Percentiles rank a stretch among this genome's conserved stretches.
These are phyloP conservation scores for Termitomyces sp. DNA, from an alignment of 1,284 basidiomycete species.

Conservation along the genomic window DNA sequence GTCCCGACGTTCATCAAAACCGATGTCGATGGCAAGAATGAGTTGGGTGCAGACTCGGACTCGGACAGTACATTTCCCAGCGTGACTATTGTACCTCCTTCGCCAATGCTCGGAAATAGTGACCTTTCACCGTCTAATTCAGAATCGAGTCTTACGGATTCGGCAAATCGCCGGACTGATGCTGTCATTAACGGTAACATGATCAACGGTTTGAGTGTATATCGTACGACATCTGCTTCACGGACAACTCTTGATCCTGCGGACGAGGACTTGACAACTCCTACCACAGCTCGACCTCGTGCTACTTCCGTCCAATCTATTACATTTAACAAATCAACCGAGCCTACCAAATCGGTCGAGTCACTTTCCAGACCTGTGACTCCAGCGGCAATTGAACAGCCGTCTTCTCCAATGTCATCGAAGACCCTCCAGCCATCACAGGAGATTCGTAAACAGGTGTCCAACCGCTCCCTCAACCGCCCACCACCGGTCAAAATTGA, in stretches of 20 bases:
- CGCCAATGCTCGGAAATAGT: conserved; percentile 32
- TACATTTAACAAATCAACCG: background rate
- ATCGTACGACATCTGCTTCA: conserved; percentile 21
- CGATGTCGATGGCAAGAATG: conserved; percentile 14
- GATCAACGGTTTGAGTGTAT: conserved; percentile 9
- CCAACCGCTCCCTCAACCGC: conserved; percentile 28
- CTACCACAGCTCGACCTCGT: conserved; percentile 20
- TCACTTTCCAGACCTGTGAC: conserved; percentile 18
- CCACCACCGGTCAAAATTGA: conserved; percentile 18
- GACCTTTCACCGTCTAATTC: conserved; percentile 24
- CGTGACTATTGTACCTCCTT: conserved; percentile 55
- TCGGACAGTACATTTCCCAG: conserved; percentile 37
- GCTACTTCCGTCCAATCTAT: conserved; percentile 6
- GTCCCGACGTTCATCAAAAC: conserved; percentile 19
- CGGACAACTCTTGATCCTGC: conserved; percentile 12
- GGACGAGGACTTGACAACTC: conserved; percentile 23
- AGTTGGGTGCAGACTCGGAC: conserved; percentile 21
- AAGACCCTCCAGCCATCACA: conserved; percentile 18
- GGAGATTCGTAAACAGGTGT: conserved; percentile 27
- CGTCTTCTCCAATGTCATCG: conserved; percentile 9
- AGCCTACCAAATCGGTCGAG: conserved; percentile 2
- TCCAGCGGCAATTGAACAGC: conserved; percentile 15
- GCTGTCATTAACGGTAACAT: conserved; percentile 8
- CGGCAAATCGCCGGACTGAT: conserved; percentile 18
- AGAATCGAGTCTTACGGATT: conserved; percentile 17